Evolutionary conservation across 768 basidiomycete species (phyloP).

Genomic region (Kwoniella heveanensis): DNA sequence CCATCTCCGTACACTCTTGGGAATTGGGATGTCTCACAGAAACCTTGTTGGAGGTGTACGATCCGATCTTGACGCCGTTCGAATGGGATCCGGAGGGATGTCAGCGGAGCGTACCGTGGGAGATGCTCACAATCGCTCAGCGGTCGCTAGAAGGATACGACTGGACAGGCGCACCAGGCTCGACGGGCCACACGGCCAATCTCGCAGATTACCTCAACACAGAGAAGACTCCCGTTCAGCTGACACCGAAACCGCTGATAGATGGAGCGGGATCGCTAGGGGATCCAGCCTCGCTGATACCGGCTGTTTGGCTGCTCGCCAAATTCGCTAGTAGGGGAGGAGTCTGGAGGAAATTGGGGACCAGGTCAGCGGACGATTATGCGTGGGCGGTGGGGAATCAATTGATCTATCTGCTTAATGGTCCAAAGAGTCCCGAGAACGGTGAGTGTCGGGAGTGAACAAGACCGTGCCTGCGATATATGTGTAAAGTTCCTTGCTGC

Average conservation of each 20-base stretch:
- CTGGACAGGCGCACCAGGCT: constrained; percentile 21
- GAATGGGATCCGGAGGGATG: constrained; percentile 6
- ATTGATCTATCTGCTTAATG: constrained; percentile 10
- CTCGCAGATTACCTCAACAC: constrained; percentile 7
- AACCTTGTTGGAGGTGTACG: constrained; percentile 19
- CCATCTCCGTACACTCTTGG: constrained; percentile 25
- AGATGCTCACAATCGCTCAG: constrained; percentile 6
- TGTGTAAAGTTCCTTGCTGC: too few relatives aligned
- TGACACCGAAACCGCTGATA: constrained; percentile 10
- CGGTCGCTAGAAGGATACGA: constrained; percentile 7
- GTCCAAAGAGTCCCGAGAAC: background rate
- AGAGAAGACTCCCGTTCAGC: constrained; percentile 4
- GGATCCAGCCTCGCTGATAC: constrained; percentile 19
- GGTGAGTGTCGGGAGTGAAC: constrained; percentile 1
- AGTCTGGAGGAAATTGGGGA: background rate
- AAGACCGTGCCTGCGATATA: too few relatives aligned
- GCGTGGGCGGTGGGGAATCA: constrained; percentile 33
- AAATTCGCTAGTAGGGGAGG: constrained; percentile 9
- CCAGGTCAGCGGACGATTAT: constrained; percentile 17
- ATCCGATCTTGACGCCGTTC: constrained; percentile 22
- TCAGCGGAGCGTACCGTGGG: constrained; percentile 8
- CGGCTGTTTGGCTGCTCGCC: constrained; percentile 17
- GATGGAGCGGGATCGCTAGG: constrained; percentile 26
- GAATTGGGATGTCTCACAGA: constrained; percentile 23
- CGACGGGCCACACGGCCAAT: background rate